Percentiles rank a stretch among this genome's conserved stretches.
phyloP scores from a whole-genome alignment of 495 filamentous ascomycete genomes.

The Penicillium antarcticum region DNA sequence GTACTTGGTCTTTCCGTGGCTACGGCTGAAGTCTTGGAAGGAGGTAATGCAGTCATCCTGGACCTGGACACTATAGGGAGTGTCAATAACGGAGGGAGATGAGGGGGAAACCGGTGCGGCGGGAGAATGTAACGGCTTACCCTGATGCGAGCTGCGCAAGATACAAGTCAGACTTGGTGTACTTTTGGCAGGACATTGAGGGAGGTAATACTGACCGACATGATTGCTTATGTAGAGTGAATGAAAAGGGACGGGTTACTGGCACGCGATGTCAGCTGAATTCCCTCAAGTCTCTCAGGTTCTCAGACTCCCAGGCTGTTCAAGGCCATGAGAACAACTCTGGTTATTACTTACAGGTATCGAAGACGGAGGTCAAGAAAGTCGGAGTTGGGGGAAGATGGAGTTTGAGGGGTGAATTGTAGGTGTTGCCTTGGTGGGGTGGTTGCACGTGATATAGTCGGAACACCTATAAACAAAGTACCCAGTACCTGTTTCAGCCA shows the following conservation, averaged over 20 bases:
- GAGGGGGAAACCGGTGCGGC: slow-evolving; percentile 6
- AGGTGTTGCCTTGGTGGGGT: slow-evolving; percentile 33
- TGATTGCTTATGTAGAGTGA: slow-evolving; percentile 27
- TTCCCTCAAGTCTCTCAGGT: neutral
- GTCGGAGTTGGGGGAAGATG: slow-evolving; percentile 31
- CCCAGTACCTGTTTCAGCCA: neutral
- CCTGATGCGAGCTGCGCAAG: slow-evolving; percentile 43
- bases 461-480: slow-evolving; percentile 19
- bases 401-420: slow-evolving; percentile 36
- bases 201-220: slow-evolving; percentile 35
- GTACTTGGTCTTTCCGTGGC: slow-evolving; percentile 78
- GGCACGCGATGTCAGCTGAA: slow-evolving; percentile 34
- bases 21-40: slow-evolving; percentile 91
- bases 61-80: slow-evolving; percentile 65
- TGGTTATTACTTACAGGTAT: slow-evolving; percentile 12
- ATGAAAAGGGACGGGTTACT: slow-evolving; percentile 26
- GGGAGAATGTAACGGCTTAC: slow-evolving; percentile 23
- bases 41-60: slow-evolving; percentile 71
- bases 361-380: slow-evolving; percentile 20
- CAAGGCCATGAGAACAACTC: neutral
- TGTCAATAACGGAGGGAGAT: slow-evolving; percentile 19
- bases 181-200: neutral
- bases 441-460: slow-evolving; percentile 31
- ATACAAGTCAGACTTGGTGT: slow-evolving; percentile 13
- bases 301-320: neutral